Percentiles rank a stretch among this genome's conserved stretches.
These are phyloP conservation scores for Speleostelium caveatum DNA, from an alignment of 78 protist species.

Conservation along the genomic window DNA sequence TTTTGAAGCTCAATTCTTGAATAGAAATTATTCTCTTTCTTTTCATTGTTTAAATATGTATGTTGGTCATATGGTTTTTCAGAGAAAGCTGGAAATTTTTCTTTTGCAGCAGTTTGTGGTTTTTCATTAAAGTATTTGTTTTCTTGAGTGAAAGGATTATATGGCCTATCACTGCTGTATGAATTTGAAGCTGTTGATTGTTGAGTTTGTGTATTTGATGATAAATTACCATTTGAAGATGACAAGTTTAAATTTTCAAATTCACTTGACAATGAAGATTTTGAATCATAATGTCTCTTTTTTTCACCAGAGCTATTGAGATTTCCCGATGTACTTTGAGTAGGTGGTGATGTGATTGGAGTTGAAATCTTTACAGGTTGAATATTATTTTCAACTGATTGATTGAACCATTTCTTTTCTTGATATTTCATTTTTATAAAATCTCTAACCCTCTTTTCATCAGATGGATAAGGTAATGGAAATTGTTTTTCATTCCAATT, in stretches of 20 bases:
- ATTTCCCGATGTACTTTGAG: neutral
- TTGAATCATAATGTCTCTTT: slow-evolving; percentile 16
- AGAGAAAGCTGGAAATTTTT: slow-evolving; percentile 33
- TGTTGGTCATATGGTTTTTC: slow-evolving; percentile 64
- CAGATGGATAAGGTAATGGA: slow-evolving; percentile 48
- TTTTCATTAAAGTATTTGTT: slow-evolving; percentile 43
- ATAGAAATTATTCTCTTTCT: neutral
- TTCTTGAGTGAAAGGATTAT: slow-evolving; percentile 62
- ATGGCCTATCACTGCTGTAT: slow-evolving; percentile 17
- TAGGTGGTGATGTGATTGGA: slow-evolving; percentile 17
- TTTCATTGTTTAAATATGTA: slow-evolving; percentile 25
- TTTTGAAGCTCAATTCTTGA: slow-evolving; percentile 20
- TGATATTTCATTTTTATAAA: slow-evolving; percentile 62
- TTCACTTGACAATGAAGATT: slow-evolving; percentile 29
- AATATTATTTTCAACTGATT: neutral
- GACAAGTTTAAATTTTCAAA: slow-evolving; percentile 31
- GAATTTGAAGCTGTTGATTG: neutral
- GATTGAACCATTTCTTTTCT: slow-evolving; percentile 64
- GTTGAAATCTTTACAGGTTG: slow-evolving; percentile 1
- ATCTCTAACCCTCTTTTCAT: slow-evolving; percentile 52
- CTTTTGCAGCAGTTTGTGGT: neutral
- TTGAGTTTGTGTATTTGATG: neutral
- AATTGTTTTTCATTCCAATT: slow-evolving; percentile 37
- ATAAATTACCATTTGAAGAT: neutral
- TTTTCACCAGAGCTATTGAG: slow-evolving; percentile 30